A percentile compares a stretch with the other conserved stretches of the same genome.
Evolutionary conservation across 352 stramenopile species (phyloP).

Genomic region (Albugo candida): DNA sequence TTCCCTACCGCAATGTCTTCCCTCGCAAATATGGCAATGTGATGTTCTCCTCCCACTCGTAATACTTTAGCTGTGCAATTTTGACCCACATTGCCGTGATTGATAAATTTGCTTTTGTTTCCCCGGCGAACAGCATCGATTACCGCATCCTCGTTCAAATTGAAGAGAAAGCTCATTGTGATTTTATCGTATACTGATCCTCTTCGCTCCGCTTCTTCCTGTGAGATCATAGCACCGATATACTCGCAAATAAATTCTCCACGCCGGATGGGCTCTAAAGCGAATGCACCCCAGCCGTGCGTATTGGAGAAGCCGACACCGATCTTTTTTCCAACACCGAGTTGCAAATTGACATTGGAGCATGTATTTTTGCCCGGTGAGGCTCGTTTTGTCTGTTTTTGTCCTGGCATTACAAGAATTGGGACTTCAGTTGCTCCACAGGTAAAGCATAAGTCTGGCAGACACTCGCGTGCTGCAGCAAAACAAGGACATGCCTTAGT

Average conservation of each 20-base stretch:
- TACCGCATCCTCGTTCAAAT: conserved; percentile 79
- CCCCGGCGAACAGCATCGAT: conserved; percentile 85
- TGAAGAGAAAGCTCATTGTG: conserved; percentile 82
- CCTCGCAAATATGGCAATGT: conserved; percentile 83
- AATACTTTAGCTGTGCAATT: conserved; percentile 78
- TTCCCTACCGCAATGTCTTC: conserved; percentile 69
- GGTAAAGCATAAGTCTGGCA: conserved; percentile 50
- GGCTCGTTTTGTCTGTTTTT: conserved; percentile 8
- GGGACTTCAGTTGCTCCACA: conserved; percentile 38
- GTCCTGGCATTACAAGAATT: conserved; percentile 24
- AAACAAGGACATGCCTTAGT: conserved; percentile 37
- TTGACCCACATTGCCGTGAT: conserved; percentile 39
- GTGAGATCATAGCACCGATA: conserved; percentile 38
- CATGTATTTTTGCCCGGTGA: conserved; percentile 24
- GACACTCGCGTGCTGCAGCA: conserved; percentile 29
- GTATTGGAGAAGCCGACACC: conserved; percentile 42
- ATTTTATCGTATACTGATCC: conserved; percentile 79
- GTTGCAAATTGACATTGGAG: conserved; percentile 39
- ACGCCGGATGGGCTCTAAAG: conserved; percentile 36
- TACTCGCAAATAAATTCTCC: conserved; percentile 63
- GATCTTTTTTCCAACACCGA: conserved; percentile 33
- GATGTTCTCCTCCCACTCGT: conserved; percentile 72
- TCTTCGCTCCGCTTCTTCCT: conserved; percentile 59
- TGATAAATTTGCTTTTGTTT: conserved; percentile 89
- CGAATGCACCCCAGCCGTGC: conserved; percentile 52